Percentiles rank a stretch among this genome's conserved stretches.
These are phyloP conservation scores for Helianthus tuberosus DNA, from an alignment of 129 eudicot genomes.

Conservation along the genomic window DNA sequence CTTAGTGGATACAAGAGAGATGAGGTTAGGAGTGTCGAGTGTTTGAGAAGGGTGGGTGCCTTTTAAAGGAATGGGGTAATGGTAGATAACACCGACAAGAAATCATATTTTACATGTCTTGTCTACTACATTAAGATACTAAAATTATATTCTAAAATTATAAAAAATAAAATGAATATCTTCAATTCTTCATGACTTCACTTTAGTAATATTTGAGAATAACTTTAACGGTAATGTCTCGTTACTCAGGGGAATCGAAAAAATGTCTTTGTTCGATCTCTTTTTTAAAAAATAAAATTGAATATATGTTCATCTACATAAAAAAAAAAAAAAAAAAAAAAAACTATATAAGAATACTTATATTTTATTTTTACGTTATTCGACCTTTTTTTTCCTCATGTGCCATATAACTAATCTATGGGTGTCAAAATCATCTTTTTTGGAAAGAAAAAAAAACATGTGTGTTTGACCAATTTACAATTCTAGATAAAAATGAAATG, in stretches of 20 bases:
- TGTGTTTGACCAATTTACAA: background rate
- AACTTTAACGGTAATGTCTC: background rate
- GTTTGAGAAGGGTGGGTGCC: slow-evolving; percentile 19
- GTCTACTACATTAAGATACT: background rate
- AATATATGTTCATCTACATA: background rate
- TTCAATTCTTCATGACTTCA: background rate
- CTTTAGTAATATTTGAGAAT: background rate
- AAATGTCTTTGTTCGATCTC: background rate
- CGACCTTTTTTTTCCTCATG: background rate
- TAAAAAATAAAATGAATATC: background rate
- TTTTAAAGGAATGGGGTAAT: slow-evolving; percentile 18
- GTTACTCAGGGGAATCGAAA: background rate
- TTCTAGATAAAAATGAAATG: background rate
- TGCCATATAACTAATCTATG: background rate
- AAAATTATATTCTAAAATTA: background rate
- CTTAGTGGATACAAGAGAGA: slow-evolving; percentile 7
- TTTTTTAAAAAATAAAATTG: background rate
- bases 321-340: background rate
- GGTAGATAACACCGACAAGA: slow-evolving; percentile 7
- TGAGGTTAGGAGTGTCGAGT: slow-evolving; percentile 18
- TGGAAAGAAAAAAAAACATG: background rate
- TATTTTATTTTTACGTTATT: too few species aligned
- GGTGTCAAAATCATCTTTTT: background rate
- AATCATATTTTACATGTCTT: slow-evolving; percentile 15
- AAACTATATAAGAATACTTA: background rate